phyloP scores from a whole-genome alignment of 192 early-diverging fungal genomes.

The Diversispora eburnea region DNA sequence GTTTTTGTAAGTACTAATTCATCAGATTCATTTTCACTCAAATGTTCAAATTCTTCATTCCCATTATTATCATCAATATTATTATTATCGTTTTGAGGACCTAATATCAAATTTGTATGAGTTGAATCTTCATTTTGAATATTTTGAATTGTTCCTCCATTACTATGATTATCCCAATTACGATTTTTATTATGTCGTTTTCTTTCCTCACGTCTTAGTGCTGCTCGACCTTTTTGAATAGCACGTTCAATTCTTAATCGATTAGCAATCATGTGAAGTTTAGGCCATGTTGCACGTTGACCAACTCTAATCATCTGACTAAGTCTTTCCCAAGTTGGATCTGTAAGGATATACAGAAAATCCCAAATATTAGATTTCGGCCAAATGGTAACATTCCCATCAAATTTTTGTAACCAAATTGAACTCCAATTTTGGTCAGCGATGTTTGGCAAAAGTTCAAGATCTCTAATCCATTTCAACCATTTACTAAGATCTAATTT shows the following conservation, averaged over 20 bases:
- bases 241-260: slow-evolving; percentile 72
- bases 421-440: slow-evolving; percentile 76
- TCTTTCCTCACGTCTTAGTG: slow-evolving; percentile 32
- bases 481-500: slow-evolving; percentile 87
- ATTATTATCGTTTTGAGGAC: background rate
- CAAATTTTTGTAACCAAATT: slow-evolving; percentile 87
- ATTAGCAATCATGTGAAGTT: slow-evolving; percentile 72
- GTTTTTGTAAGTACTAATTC: background rate
- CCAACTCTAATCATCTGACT: slow-evolving; percentile 58
- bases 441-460: slow-evolving; percentile 73
- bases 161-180: slow-evolving; percentile 1
- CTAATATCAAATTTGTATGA: background rate
- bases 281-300: slow-evolving; percentile 66
- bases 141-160: slow-evolving; percentile 3
- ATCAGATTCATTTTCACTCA: slow-evolving; percentile 18
- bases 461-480: slow-evolving; percentile 73
- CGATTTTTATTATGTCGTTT: slow-evolving; percentile 9
- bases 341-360: slow-evolving; percentile 59
- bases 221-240: slow-evolving; percentile 46
- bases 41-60: slow-evolving; percentile 23
- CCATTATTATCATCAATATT: slow-evolving; percentile 1
- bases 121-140: background rate
- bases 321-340: slow-evolving; percentile 59
- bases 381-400: slow-evolving; percentile 84
- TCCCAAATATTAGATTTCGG: slow-evolving; percentile 59